Evolutionary conservation across 2,329 filamentous ascomycete genomes (phyloP).

Genomic region (Sporothrix sp.): DNA sequence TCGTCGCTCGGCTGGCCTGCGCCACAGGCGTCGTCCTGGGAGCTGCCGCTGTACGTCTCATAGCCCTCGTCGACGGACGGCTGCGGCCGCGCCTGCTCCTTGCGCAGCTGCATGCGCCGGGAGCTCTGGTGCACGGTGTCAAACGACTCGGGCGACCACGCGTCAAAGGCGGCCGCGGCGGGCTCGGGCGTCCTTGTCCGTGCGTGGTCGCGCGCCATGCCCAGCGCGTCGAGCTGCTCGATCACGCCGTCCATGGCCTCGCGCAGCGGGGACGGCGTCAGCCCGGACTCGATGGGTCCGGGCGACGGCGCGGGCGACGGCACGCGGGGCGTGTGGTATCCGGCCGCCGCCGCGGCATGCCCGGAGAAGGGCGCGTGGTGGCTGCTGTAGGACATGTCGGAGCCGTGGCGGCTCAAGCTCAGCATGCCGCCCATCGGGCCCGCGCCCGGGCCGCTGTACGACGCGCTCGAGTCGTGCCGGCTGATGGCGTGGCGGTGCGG

Average conservation of each 20-base stretch:
- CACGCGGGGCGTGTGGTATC: slow-evolving; percentile 45
- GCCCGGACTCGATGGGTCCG: slow-evolving; percentile 44
- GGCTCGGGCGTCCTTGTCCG: slow-evolving; percentile 41
- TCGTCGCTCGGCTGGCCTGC: slow-evolving; percentile 34
- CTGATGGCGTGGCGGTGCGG: slow-evolving; percentile 60
- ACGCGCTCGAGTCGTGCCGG: slow-evolving; percentile 25
- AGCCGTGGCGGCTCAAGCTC: slow-evolving; percentile 26
- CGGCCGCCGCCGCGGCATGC: too few species aligned
- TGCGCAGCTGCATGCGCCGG: slow-evolving; percentile 25
- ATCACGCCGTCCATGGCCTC: slow-evolving; percentile 98
- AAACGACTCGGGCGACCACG: slow-evolving; percentile 90
- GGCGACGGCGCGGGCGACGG: slow-evolving; percentile 61
- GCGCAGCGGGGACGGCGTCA: slow-evolving; percentile 83
- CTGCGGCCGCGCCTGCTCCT: slow-evolving; percentile 43
- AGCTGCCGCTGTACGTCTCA: slow-evolving; percentile 45
- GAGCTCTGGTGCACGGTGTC: slow-evolving; percentile 42
- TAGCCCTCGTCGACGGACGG: slow-evolving; percentile 48
- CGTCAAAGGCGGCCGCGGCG: slow-evolving; percentile 43
- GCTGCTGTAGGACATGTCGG: slow-evolving; percentile 29
- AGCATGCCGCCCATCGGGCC: not conserved
- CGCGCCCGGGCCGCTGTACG: slow-evolving; percentile 22
- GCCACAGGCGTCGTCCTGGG: slow-evolving; percentile 35
- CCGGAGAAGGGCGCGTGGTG: slow-evolving; percentile 13
- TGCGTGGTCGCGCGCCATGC: slow-evolving; percentile 43
- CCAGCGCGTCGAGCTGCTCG: slow-evolving; percentile 84